phyloP scores from a whole-genome alignment of 768 basidiomycete genomes.

The Mycena amicta region DNA sequence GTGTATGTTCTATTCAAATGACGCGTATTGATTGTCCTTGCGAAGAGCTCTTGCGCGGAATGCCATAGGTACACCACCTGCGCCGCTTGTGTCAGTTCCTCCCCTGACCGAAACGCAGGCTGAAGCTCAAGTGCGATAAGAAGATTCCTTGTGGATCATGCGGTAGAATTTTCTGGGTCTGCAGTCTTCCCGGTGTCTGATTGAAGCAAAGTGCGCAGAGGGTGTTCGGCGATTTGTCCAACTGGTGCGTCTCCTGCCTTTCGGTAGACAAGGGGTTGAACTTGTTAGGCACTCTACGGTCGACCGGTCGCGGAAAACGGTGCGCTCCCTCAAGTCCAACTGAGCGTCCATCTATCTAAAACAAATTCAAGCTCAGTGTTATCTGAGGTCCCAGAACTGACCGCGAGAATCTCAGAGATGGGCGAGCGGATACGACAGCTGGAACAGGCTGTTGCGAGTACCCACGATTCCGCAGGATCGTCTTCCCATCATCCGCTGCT shows the following conservation, averaged over 20 bases:
- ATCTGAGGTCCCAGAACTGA: slow-evolving; percentile 41
- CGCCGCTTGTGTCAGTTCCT: neutral
- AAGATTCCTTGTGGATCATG: slow-evolving; percentile 27
- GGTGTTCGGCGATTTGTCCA: slow-evolving; percentile 38
- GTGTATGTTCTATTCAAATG: neutral
- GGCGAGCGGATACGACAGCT: slow-evolving; percentile 44
- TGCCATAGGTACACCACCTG: slow-evolving; percentile 13
- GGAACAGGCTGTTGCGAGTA: slow-evolving; percentile 42
- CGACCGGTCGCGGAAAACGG: slow-evolving; percentile 34
- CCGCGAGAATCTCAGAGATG: slow-evolving; percentile 41
- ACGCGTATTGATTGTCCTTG: neutral
- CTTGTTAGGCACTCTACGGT: slow-evolving; percentile 36
- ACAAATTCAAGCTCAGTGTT: slow-evolving; percentile 34
- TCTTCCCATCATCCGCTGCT: slow-evolving; percentile 8
- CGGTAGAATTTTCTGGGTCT: neutral
- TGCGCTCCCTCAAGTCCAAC: neutral
- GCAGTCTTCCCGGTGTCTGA: neutral
- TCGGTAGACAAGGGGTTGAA: neutral
- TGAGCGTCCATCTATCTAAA: neutral
- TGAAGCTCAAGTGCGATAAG: slow-evolving; percentile 46
- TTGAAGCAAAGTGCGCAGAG: slow-evolving; percentile 22
- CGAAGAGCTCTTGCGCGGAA: slow-evolving; percentile 17
- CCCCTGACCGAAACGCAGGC: slow-evolving; percentile 22
- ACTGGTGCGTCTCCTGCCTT: slow-evolving; percentile 6
- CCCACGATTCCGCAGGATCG: neutral